Evolutionary conservation across 768 basidiomycete species (phyloP).

Genomic region (Leucocoprinus sp.): DNA sequence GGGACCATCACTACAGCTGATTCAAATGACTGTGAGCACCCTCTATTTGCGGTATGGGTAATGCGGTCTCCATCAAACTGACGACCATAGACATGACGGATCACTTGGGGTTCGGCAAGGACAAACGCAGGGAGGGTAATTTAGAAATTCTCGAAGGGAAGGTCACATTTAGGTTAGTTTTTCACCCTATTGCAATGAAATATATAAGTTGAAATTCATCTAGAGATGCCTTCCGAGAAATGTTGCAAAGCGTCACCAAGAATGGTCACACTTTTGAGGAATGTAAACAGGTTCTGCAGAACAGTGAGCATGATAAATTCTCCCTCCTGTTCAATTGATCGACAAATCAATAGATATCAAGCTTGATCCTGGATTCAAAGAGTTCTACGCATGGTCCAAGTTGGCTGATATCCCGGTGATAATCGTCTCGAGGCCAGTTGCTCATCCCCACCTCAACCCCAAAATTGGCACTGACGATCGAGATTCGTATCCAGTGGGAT

Average conservation of each 20-base stretch:
- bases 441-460: background rate
- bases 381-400: slow-evolving; percentile 83
- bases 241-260: slow-evolving; percentile 71
- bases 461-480: background rate
- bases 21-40: slow-evolving; percentile 77
- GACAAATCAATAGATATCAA: slow-evolving; percentile 55
- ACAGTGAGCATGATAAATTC: slow-evolving; percentile 37
- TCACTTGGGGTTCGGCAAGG: slow-evolving; percentile 77
- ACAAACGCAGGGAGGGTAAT: slow-evolving; percentile 67
- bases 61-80: background rate
- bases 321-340: slow-evolving; percentile 2
- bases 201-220: background rate
- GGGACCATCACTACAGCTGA: slow-evolving; percentile 91
- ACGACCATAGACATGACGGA: slow-evolving; percentile 68
- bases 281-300: slow-evolving; percentile 67
- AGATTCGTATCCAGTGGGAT: slow-evolving; percentile 88
- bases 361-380: slow-evolving; percentile 83
- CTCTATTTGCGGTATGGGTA: background rate
- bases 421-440: slow-evolving; percentile 72
- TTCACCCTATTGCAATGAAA: slow-evolving; percentile 9
- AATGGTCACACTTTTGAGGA: slow-evolving; percentile 79
- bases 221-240: slow-evolving; percentile 83
- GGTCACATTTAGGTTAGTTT: slow-evolving; percentile 56
- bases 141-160: slow-evolving; percentile 59
- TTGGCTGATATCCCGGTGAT: slow-evolving; percentile 75